These are phyloP conservation scores for Dissoconium aciculare DNA, from an alignment of 2,329 filamentous ascomycete genomes.

Conservation along the genomic window DNA sequence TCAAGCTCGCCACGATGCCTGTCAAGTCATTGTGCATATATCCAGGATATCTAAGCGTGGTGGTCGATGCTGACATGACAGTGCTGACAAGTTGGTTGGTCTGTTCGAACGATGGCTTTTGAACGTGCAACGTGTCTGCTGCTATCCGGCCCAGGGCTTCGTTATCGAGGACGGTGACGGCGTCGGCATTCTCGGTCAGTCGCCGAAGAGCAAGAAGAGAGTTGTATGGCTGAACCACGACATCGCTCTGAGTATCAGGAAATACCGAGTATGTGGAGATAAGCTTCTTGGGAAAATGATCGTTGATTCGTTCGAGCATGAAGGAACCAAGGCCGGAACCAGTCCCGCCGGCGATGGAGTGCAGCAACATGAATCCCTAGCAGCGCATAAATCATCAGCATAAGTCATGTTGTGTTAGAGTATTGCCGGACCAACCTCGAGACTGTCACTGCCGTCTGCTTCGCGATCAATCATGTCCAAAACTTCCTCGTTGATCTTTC, in stretches of 20 bases:
- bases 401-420: no score
- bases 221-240: constrained; percentile 97
- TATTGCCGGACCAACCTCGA: constrained; percentile 66
- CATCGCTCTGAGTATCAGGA: constrained; percentile 80
- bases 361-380: constrained; percentile 95
- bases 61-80: constrained; percentile 97
- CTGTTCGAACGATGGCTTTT: constrained; percentile 90
- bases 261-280: constrained; percentile 99
- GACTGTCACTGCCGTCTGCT: constrained; percentile 90
- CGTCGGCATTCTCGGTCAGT: constrained; percentile 90
- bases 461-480: constrained; percentile 99
- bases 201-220: constrained; percentile 82
- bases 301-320: constrained; percentile 86
- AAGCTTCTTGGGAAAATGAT: constrained; percentile 95
- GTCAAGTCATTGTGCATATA: constrained; percentile 99
- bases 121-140: constrained; percentile 83
- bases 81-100: constrained; percentile 93
- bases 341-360: constrained; percentile 94
- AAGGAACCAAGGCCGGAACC: constrained; percentile 94
- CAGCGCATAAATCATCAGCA: no score
- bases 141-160: constrained; percentile 87
- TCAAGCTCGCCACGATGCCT: constrained; percentile 87
- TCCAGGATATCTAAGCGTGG: constrained; percentile 86
- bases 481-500: constrained; percentile 85
- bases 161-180: constrained; percentile 93